Evolutionary conservation across 495 filamentous ascomycete species (phyloP).

Genomic region (Talaromyces ruber): DNA sequence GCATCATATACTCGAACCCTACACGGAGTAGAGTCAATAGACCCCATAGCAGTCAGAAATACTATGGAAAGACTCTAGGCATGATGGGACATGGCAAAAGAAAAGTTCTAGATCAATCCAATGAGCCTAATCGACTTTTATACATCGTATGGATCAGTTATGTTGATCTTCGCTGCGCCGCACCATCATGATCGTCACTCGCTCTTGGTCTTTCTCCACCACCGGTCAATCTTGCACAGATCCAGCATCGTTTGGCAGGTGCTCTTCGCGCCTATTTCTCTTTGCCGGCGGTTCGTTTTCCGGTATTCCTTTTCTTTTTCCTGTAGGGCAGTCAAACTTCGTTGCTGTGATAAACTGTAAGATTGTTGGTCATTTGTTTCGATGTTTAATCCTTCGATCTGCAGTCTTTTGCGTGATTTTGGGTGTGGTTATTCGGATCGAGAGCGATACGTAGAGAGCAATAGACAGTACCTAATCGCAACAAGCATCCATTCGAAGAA

Average conservation of each 20-base stretch:
- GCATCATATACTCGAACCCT: neutral
- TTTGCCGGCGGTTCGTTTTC: neutral
- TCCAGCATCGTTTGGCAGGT: neutral
- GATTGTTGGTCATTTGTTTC: neutral
- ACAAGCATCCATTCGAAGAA: neutral
- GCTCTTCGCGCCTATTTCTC: neutral
- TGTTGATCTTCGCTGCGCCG: conserved; percentile 1
- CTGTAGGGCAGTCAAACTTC: neutral
- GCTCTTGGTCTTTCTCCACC: neutral
- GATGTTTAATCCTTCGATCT: neutral
- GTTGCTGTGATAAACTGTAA: neutral
- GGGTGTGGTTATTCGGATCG: neutral
- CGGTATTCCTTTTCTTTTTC: neutral
- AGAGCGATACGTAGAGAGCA: neutral
- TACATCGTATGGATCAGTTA: neutral
- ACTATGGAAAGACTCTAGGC: neutral
- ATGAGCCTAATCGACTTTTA: neutral
- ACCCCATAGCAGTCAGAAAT: neutral
- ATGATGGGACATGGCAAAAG: neutral
- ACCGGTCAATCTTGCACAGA: neutral
- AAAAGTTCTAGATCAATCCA: neutral
- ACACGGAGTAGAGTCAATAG: neutral
- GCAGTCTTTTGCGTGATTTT: neutral
- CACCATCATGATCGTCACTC: neutral
- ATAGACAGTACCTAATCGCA: neutral